Evolutionary conservation across 2,329 filamentous ascomycete genomes (phyloP), one percentile per base, ranked within the genome.

Genomic region (Macrophomina phaseolina): DNA sequence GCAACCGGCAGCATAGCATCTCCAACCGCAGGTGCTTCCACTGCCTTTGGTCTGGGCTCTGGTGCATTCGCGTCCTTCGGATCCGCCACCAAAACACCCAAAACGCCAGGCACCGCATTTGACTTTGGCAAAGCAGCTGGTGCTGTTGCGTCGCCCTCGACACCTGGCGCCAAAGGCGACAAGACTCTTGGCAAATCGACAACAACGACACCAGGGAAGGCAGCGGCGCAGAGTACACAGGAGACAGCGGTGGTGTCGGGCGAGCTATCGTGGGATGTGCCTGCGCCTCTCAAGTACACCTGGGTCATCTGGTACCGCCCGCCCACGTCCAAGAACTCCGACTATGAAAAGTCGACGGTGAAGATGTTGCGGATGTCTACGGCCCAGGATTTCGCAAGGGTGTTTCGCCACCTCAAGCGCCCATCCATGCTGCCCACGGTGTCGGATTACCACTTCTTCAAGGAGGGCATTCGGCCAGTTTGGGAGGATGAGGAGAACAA

Each of bases 401-500:
- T 97, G 45, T 98, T 97, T 77, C 84, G 87, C 65, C 93, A 98
- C 79, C 85, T 99, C 56, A 97, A 96, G 82, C 89, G 91, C 34
- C 95, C 96, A 2, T 98, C 94, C 42, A 83, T 86, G 40, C 84
- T 99, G 67, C 94, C 94, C 6, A 90, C 94, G 4, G 94, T 98
- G 36, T 97, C 94, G 30, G 95, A 99, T 80, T 99, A 97, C 77
- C 95, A 99, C 78, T 90, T 99, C 68, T 99, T 99, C 84, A 97
- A 95, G 81, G 93, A 95, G 76, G 94, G 94, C 65, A 94, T 99
- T 69, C 89, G 95, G 68, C 95, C 95, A 28, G 95, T 99, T 73
- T 99, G 95, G 95, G 95, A 99, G 80, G 95, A 99, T 73, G 93
- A 97, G 55, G 93, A 96, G 77, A 99, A 99, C 82, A 95, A 93